These are phyloP conservation scores for Aspergillus ochraceus DNA, from an alignment of 2,329 filamentous ascomycete species.

Conservation along the genomic window DNA sequence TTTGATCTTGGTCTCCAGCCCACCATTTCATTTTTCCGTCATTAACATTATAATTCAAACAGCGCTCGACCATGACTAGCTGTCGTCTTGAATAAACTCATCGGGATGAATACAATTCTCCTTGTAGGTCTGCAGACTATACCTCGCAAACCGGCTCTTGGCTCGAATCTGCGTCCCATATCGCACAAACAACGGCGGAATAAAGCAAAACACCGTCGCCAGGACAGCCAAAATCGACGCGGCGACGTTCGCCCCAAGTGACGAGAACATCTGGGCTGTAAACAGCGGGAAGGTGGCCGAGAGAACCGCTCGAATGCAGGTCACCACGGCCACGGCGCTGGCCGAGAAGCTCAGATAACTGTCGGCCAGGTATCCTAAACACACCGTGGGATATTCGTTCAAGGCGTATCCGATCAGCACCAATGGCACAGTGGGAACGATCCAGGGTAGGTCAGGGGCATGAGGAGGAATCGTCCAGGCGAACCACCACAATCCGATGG, in stretches of 20 bases:
- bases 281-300: conserved; percentile 44
- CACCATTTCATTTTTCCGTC: neutral
- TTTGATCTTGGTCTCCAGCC: neutral
- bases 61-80: neutral
- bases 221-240: conserved; percentile 38
- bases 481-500: conserved; percentile 48
- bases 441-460: conserved; percentile 34
- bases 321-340: conserved; percentile 43
- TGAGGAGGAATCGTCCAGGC: conserved; percentile 48
- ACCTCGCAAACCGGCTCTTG: conserved; percentile 35
- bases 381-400: conserved; percentile 46
- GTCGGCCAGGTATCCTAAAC: conserved; percentile 46
- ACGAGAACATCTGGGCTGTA: conserved; percentile 38
- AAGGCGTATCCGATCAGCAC: conserved; percentile 47
- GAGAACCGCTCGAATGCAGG: conserved; percentile 38
- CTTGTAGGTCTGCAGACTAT: conserved; percentile 28
- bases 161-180: conserved; percentile 36
- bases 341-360: conserved; percentile 46
- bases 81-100: conserved; percentile 16
- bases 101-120: conserved; percentile 27
- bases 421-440: conserved; percentile 40
- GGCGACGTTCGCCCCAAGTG: conserved; percentile 38
- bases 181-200: conserved; percentile 33
- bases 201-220: conserved; percentile 41
- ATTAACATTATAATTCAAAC: neutral